Conservation (phyloP, 371 early-diverging fungal species). For the Lichtheimia ramosa region DNA sequence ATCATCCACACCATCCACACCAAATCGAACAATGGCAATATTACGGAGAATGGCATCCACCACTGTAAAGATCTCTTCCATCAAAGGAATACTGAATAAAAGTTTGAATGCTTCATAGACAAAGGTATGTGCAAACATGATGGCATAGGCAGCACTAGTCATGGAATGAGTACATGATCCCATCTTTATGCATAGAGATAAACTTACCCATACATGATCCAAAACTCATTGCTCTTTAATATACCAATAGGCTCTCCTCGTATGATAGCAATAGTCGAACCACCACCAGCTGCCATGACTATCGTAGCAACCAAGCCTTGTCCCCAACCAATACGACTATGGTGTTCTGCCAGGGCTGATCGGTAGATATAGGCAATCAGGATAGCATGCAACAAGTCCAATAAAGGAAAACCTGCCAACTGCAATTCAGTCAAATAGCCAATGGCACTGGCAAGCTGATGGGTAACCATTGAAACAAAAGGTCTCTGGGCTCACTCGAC, state of each 20-base stretch:
- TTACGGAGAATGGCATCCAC: slow-evolving; percentile 53
- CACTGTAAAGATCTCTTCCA: slow-evolving; percentile 45
- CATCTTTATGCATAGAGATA: neutral
- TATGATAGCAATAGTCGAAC: slow-evolving; percentile 41
- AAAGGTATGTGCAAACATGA: slow-evolving; percentile 41
- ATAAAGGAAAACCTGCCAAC: slow-evolving; percentile 25
- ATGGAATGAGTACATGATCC: no score
- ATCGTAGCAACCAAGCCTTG: slow-evolving; percentile 59
- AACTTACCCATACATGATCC: slow-evolving; percentile 46
- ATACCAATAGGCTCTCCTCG: slow-evolving; percentile 45
- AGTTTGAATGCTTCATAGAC: slow-evolving; percentile 32
- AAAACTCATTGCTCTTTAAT: slow-evolving; percentile 40
- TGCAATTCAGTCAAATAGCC: no score
- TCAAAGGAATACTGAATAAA: slow-evolving; percentile 32
- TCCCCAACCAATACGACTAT: slow-evolving; percentile 45
- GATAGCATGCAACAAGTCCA: slow-evolving; percentile 54
- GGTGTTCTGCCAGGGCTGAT: slow-evolving; percentile 44
- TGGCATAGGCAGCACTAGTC: slow-evolving; percentile 32
- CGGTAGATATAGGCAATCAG: slow-evolving; percentile 56
- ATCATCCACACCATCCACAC: slow-evolving; percentile 54
- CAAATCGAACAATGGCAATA: slow-evolving; percentile 43
- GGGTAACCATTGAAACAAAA: no score
- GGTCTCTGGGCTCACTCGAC: no score
- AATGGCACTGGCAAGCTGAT: no score
- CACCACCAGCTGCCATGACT: slow-evolving; percentile 60